phyloP scores from a whole-genome alignment of 352 stramenopile species.

The Globisporangium cederbergense region DNA sequence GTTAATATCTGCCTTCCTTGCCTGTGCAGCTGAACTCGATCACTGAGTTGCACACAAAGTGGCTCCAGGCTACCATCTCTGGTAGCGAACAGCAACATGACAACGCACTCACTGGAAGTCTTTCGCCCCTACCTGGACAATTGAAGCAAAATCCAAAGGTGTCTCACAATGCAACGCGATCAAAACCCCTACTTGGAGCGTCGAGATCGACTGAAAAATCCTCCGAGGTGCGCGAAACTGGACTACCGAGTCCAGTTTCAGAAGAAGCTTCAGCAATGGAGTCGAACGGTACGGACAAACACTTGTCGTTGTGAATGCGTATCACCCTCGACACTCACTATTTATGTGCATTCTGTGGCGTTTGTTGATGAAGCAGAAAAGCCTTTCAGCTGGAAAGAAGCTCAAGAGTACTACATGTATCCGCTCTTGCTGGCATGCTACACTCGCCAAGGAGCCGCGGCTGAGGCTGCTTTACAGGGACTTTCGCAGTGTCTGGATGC shows the following conservation, averaged over 20 bases:
- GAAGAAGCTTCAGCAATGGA: neutral
- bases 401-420: slow-evolving; percentile 72
- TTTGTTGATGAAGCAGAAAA: neutral
- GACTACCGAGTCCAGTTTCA: neutral
- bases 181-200: neutral
- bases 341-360: neutral
- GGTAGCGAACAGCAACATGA: neutral
- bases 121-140: neutral
- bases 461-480: slow-evolving; percentile 41
- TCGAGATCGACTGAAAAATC: slow-evolving; percentile 3
- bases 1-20: neutral
- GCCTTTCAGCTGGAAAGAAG: slow-evolving; percentile 13
- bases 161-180: neutral
- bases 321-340: neutral
- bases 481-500: slow-evolving; percentile 62
- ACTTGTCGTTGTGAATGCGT: neutral
- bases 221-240: slow-evolving; percentile 11
- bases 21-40: slow-evolving; percentile 30
- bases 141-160: neutral
- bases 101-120: neutral
- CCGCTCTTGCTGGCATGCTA: slow-evolving; percentile 76
- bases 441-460: slow-evolving; percentile 59
- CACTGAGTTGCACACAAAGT: slow-evolving; percentile 36
- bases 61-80: slow-evolving; percentile 28
- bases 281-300: neutral